Percentiles rank a stretch among this genome's conserved stretches.
Conservation (phyloP, 257 asterid species). For the Nicotiana attenuata region DNA sequence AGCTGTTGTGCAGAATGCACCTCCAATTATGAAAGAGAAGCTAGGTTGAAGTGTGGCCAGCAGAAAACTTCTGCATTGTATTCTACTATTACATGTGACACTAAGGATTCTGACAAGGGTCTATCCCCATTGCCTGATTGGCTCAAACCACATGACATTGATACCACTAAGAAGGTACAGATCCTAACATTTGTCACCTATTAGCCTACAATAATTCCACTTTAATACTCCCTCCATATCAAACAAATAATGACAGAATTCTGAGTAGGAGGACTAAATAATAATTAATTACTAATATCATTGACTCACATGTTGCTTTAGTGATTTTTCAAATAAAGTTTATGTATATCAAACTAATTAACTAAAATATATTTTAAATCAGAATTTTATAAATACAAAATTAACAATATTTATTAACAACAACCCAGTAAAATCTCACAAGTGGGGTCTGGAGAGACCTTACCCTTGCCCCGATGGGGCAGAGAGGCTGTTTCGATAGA, state of each 20-base stretch:
- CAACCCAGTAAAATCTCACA: too few relatives aligned
- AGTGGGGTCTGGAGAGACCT: too few relatives aligned
- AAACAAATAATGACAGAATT: neutral
- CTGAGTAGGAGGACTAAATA: neutral
- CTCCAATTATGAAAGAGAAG: slow-evolving; percentile 65
- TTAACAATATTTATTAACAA: neutral
- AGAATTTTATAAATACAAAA: neutral
- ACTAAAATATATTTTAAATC: neutral
- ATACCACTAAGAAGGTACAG: slow-evolving; percentile 43
- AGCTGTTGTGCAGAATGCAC: slow-evolving; percentile 69
- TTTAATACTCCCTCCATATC: neutral
- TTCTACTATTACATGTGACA: slow-evolving; percentile 17
- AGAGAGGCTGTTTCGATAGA: too few relatives aligned
- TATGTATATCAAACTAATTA: neutral
- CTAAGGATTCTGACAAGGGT: slow-evolving; percentile 28
- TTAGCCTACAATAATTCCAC: neutral
- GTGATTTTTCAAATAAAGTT: neutral
- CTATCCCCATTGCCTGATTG: slow-evolving; percentile 59
- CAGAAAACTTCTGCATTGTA: slow-evolving; percentile 18
- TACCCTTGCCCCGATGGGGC: too few relatives aligned
- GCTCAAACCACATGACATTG: slow-evolving; percentile 47
- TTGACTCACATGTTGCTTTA: neutral
- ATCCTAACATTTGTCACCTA: neutral
- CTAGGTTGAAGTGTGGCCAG: slow-evolving; percentile 29
- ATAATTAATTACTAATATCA: neutral